phyloP scores from a whole-genome alignment of 345 rosid genomes.

The Lepidium aucheri region DNA sequence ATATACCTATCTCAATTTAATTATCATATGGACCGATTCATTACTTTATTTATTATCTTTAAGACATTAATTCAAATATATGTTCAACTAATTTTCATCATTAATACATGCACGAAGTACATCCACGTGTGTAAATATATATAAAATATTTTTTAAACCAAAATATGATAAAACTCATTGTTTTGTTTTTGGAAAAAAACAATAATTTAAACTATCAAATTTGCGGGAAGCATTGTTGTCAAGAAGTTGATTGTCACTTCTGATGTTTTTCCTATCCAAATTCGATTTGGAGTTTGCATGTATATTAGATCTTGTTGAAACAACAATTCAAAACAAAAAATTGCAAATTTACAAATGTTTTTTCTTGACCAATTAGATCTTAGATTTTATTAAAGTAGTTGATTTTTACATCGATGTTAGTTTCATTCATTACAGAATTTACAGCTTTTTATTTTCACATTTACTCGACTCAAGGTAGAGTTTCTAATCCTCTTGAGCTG shows the following conservation, averaged over 20 bases:
- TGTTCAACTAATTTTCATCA: slow-evolving; percentile 12
- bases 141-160: no score
- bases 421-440: not conserved
- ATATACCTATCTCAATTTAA: slow-evolving; percentile 19
- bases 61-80: slow-evolving; percentile 12
- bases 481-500: not conserved
- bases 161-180: no score
- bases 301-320: no score
- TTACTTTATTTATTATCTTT: slow-evolving; percentile 23
- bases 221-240: no score
- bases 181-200: no score
- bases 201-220: no score
- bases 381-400: not conserved
- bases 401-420: slow-evolving; percentile 5
- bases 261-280: no score
- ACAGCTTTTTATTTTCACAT: not conserved
- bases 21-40: slow-evolving; percentile 30
- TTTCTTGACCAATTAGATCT: not conserved
- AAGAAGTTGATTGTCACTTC: no score
- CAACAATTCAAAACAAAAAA: no score
- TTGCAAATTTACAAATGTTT: not conserved
- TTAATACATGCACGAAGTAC: slow-evolving; percentile 11
- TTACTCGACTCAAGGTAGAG: not conserved
- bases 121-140: slow-evolving; percentile 16
- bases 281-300: no score